Conservation (phyloP, 2,329 filamentous ascomycete species). For the Scedosporium dehoogii region DNA sequence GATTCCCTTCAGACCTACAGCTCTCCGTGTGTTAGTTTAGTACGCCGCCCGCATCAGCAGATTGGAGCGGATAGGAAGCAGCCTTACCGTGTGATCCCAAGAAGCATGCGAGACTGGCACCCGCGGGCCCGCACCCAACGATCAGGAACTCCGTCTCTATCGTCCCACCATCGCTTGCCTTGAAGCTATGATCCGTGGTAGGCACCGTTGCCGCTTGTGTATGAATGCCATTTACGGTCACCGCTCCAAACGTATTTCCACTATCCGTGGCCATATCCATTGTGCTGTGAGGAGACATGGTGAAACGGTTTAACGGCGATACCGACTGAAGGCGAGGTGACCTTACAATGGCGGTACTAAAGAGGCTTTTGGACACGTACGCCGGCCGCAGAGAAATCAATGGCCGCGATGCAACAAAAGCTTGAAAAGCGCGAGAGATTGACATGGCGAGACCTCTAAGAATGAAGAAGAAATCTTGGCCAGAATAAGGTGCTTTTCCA, state of each 20-base stretch:
- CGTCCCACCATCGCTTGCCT: background rate
- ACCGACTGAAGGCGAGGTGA: background rate
- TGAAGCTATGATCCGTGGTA: background rate
- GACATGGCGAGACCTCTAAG: background rate
- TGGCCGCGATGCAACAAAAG: background rate
- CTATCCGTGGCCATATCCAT: background rate
- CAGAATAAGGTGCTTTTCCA: background rate
- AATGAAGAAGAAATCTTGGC: no score
- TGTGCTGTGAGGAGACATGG: background rate
- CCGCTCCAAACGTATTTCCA: background rate
- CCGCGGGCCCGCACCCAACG: slow-evolving; percentile 42
- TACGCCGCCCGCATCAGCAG: no score
- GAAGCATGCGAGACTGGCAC: slow-evolving; percentile 43
- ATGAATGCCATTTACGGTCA: background rate
- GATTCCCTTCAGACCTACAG: slow-evolving; percentile 37
- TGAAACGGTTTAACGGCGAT: background rate
- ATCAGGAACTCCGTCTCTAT: slow-evolving; percentile 36
- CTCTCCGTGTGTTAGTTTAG: background rate
- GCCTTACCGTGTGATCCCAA: slow-evolving; percentile 33
- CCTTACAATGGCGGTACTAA: background rate
- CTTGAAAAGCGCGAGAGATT: background rate
- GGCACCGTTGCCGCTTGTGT: background rate
- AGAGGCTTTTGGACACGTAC: background rate
- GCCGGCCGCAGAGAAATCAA: background rate
- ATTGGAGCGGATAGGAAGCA: background rate